Conservation (phyloP, 768 basidiomycete species). For the Macrolepiota albuminosa region DNA sequence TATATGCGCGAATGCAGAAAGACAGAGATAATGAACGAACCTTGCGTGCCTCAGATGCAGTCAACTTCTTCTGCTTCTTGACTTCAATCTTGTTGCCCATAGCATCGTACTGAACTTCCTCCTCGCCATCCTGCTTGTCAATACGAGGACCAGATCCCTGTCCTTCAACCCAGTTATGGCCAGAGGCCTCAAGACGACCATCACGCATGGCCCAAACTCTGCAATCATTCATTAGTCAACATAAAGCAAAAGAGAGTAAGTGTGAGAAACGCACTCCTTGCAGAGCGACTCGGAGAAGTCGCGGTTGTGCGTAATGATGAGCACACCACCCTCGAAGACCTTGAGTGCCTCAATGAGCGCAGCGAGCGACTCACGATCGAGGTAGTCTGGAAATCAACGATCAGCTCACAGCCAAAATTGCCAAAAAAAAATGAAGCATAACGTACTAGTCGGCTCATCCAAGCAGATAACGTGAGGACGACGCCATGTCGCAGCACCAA, state of each 20-base stretch:
- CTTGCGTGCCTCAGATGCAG: constrained; percentile 80
- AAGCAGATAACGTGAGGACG: constrained; percentile 96
- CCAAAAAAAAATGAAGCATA: not conserved
- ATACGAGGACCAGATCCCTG: constrained; percentile 94
- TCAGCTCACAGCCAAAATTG: constrained; percentile 5
- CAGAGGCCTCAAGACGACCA: constrained; percentile 92
- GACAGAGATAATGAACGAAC: constrained; percentile 23
- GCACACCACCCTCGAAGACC: constrained; percentile 97
- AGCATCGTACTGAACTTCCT: constrained; percentile 90
- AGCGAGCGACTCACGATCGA: constrained; percentile 98
- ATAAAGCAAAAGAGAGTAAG: not conserved
- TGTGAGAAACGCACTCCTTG: constrained; percentile 50
- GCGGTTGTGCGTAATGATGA: constrained; percentile 95
- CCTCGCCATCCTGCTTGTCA: constrained; percentile 89
- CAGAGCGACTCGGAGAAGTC: constrained; percentile 99
- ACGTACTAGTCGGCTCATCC: constrained; percentile 91
- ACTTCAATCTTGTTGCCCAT: constrained; percentile 95
- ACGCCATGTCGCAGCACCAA: constrained; percentile 98
- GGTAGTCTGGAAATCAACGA: constrained; percentile 65
- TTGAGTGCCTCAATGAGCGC: constrained; percentile 98
- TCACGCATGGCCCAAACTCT: constrained; percentile 99
- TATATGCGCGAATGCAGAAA: not conserved
- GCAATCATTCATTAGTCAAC: constrained; percentile 1
- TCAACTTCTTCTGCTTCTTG: constrained; percentile 86
- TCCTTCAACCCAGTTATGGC: constrained; percentile 99